Conservation (phyloP, 2,329 filamentous ascomycete genomes). For the Clarireedia sp. region DNA sequence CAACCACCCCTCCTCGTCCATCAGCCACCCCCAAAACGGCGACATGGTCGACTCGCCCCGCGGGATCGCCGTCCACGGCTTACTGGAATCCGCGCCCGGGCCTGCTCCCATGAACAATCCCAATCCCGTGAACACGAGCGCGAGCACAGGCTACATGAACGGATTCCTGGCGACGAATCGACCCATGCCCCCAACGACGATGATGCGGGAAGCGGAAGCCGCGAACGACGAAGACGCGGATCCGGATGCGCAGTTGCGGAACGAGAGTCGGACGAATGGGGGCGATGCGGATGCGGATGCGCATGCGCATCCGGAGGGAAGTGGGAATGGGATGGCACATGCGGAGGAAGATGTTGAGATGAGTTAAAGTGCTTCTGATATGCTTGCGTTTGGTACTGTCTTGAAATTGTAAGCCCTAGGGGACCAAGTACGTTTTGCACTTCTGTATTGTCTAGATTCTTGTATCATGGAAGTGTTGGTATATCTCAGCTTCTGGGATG, state of each 20-base stretch:
- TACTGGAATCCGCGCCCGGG: neutral
- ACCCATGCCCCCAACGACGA: constrained; percentile 18
- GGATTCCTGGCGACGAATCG: neutral
- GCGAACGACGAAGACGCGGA: constrained; percentile 18
- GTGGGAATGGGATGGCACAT: neutral
- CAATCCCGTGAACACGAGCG: neutral
- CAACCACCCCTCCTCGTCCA: neutral
- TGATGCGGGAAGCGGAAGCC: constrained; percentile 28
- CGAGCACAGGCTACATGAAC: constrained; percentile 31
- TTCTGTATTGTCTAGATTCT: neutral
- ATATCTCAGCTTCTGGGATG: neutral
- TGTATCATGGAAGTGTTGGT: neutral
- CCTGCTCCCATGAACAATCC: neutral
- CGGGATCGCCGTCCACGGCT: constrained; percentile 1
- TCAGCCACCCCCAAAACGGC: neutral
- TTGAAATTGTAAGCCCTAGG: no score
- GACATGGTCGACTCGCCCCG: neutral
- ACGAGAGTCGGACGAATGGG: constrained; percentile 18
- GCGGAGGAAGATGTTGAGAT: constrained; percentile 25
- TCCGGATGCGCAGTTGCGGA: constrained; percentile 28
- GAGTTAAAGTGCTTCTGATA: constrained; percentile 11
- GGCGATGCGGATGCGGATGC: neutral
- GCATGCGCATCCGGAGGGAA: neutral
- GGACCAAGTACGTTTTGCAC: no score
- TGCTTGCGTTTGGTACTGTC: neutral